These are phyloP conservation scores for Tuber brumale DNA, from an alignment of 495 filamentous ascomycete genomes.

Conservation along the genomic window DNA sequence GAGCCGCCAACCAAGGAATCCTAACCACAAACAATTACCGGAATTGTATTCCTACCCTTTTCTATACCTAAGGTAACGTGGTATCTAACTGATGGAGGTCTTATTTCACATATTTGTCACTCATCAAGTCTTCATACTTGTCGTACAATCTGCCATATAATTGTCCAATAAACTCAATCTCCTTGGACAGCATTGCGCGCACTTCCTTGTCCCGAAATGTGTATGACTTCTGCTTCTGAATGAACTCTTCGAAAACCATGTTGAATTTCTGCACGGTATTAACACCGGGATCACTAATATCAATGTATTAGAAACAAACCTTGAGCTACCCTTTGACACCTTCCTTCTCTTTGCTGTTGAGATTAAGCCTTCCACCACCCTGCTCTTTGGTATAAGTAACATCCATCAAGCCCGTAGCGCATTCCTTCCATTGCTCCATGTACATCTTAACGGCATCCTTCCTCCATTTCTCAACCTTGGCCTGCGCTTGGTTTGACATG, in stretches of 20 bases:
- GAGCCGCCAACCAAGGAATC: no score
- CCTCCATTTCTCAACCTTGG: slow-evolving; percentile 70
- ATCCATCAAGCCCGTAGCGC: slow-evolving; percentile 76
- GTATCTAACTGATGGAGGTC: no score
- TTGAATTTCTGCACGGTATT: slow-evolving; percentile 61
- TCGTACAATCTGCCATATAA: slow-evolving; percentile 92
- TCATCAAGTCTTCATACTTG: no score
- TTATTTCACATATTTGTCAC: no score
- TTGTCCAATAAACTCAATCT: slow-evolving; percentile 83
- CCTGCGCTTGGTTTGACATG: slow-evolving; percentile 57
- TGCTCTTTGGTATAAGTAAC: slow-evolving; percentile 72
- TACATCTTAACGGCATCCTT: slow-evolving; percentile 79
- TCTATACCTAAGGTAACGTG: no score
- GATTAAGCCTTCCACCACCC: slow-evolving; percentile 68
- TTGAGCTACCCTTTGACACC: slow-evolving; percentile 93
- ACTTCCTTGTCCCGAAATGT: slow-evolving; percentile 82
- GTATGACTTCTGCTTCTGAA: slow-evolving; percentile 67
- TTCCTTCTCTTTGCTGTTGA: slow-evolving; percentile 85
- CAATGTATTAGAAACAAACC: slow-evolving; percentile 18
- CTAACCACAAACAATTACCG: no score
- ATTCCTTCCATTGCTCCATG: slow-evolving; percentile 81
- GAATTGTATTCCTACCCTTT: no score
- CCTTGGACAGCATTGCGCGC: slow-evolving; percentile 62
- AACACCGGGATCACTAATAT: slow-evolving; percentile 2
- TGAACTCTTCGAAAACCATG: slow-evolving; percentile 76